Conservation (phyloP, 495 filamentous ascomycete species). For the Aspergillus campestris region DNA sequence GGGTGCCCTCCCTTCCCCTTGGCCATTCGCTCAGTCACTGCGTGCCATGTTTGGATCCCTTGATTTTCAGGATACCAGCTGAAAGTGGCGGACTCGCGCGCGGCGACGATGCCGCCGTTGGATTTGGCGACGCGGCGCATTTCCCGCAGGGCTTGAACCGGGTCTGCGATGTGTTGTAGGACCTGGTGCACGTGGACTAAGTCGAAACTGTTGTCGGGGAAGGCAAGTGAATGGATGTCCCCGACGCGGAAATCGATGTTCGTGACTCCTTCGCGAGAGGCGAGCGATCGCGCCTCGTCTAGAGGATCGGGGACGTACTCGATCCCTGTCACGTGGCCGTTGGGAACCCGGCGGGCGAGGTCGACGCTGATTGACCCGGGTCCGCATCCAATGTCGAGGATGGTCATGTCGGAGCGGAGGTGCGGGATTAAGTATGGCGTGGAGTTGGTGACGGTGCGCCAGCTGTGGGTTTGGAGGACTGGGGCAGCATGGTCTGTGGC, state of each 20-base stretch:
- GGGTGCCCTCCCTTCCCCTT: conserved; percentile 35
- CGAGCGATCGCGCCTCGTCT: conserved; percentile 28
- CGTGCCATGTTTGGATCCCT: conserved; percentile 33
- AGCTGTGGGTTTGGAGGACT: conserved; percentile 38
- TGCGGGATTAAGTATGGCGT: conserved; percentile 40
- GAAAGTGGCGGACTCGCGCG: conserved; percentile 36
- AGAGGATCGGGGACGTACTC: conserved; percentile 36
- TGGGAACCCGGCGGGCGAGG: conserved; percentile 37
- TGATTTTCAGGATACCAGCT: conserved; percentile 41
- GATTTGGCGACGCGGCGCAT: conserved; percentile 41
- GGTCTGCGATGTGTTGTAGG: conserved; percentile 44
- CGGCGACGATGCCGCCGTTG: conserved; percentile 46
- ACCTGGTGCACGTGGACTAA: conserved; percentile 52
- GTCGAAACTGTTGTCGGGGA: conserved; percentile 47
- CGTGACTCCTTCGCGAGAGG: conserved; percentile 27
- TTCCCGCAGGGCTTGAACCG: conserved; percentile 37
- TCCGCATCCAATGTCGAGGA: conserved; percentile 54
- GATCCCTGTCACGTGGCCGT: conserved; percentile 40
- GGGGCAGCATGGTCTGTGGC: conserved; percentile 41
- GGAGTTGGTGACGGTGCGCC: conserved; percentile 43
- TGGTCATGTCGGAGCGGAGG: conserved; percentile 31
- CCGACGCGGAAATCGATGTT: conserved; percentile 42
- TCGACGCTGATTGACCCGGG: conserved; percentile 50
- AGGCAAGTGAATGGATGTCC: conserved; percentile 38
- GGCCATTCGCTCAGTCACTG: conserved; percentile 25